Conservation (phyloP, 768 basidiomycete species). For the Lyophyllum shimeji region DNA sequence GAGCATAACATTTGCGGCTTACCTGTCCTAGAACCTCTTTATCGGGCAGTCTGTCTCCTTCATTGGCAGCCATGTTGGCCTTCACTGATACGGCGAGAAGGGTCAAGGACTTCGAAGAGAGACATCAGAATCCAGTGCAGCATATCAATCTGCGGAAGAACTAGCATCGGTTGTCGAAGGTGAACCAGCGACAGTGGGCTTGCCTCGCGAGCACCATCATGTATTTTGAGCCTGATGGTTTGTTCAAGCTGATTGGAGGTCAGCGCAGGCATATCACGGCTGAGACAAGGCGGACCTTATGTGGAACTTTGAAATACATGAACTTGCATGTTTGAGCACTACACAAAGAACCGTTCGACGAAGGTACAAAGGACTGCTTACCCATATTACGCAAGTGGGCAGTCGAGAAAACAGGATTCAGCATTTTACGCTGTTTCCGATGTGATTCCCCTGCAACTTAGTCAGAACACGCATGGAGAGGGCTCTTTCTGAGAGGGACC, state of each 20-base stretch:
- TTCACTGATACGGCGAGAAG: conserved; percentile 29
- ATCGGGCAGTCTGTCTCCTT: conserved; percentile 31
- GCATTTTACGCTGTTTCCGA: conserved; percentile 31
- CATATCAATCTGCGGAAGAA: conserved; percentile 23
- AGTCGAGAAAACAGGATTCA: conserved; percentile 39
- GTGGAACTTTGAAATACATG: conserved; percentile 18
- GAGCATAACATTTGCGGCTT: not conserved
- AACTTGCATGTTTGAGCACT: conserved; percentile 3
- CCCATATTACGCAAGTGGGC: conserved; percentile 30
- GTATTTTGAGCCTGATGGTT: conserved; percentile 10
- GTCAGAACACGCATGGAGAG: not conserved
- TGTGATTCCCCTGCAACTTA: conserved; percentile 16
- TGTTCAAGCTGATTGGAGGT: conserved; percentile 7
- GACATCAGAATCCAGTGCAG: conserved; percentile 31
- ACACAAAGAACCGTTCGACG: not conserved
- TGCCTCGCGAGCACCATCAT: conserved; percentile 15
- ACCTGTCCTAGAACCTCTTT: conserved; percentile 36
- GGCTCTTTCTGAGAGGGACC: not conserved
- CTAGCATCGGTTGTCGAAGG: not conserved
- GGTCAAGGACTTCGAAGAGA: conserved; percentile 30
- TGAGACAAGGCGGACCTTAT: conserved; percentile 3
- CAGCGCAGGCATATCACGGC: no score
- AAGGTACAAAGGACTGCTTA: not conserved
- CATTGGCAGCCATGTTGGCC: conserved; percentile 30
- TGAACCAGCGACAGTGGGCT: not conserved